Percentiles rank a stretch among this genome's conserved stretches.
Conservation (phyloP, 1,139 yeast genomes). For the Arxiozyma heterogenica region DNA sequence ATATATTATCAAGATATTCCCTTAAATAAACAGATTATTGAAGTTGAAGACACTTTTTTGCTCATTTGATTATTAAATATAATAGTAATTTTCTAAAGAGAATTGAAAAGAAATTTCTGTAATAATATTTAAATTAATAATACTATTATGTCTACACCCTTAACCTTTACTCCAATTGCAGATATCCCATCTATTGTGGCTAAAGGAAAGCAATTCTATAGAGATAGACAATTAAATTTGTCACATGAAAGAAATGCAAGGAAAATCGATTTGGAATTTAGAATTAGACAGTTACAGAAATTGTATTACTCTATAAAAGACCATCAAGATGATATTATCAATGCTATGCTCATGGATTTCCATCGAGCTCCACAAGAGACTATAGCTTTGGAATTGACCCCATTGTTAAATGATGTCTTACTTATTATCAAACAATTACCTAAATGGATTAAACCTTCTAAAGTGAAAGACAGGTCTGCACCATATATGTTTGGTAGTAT, state of each 20-base stretch:
- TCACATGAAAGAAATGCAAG: conserved; percentile 11
- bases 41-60: too few species aligned
- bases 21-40: too few species aligned
- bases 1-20: too few species aligned
- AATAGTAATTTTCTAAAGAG: background rate
- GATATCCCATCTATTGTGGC: conserved; percentile 16
- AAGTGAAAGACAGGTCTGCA: conserved; percentile 40
- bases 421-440: conserved; percentile 52
- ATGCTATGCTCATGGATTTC: conserved; percentile 59
- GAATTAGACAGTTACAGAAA: conserved; percentile 59
- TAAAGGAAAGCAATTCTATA: conserved; percentile 14
- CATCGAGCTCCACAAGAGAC: conserved; percentile 57
- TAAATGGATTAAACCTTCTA: conserved; percentile 50
- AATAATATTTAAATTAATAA: background rate
- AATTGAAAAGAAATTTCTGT: too few species aligned
- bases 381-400: conserved; percentile 45
- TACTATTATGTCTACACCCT: background rate
- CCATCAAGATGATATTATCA: conserved; percentile 44
- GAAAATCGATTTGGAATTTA: conserved; percentile 42
- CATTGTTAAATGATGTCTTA: conserved; percentile 47
- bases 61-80: too few species aligned
- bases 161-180: conserved; percentile 13
- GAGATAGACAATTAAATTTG: conserved; percentile 15
- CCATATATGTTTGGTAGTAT: conserved; percentile 41
- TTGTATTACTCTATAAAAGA: conserved; percentile 59